Evolutionary conservation across 306 rosid species (phyloP).

Genomic region (Elaeagnus macrophylla): DNA sequence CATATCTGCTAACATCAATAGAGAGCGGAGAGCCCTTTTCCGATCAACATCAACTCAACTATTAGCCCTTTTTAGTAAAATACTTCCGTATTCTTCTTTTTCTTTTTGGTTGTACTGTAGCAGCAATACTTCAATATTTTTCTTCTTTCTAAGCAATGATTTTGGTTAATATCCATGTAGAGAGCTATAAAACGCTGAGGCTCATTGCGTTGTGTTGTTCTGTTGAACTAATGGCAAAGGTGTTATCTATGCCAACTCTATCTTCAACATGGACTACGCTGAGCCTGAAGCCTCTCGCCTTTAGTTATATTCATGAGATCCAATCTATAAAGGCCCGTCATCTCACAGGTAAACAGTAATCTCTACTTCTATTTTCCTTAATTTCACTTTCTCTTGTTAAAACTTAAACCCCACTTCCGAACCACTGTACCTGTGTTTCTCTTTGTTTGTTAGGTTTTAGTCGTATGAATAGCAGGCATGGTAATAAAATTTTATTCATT

Average conservation of each 20-base stretch:
- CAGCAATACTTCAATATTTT: too few relatives aligned
- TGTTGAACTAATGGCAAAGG: conserved; percentile 32
- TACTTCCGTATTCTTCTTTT: too few relatives aligned
- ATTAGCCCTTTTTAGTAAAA: too few relatives aligned
- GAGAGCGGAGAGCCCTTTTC: too few relatives aligned
- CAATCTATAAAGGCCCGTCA: conserved; percentile 14
- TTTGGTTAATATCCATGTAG: too few relatives aligned
- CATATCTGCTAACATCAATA: too few relatives aligned
- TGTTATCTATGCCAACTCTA: conserved; percentile 28
- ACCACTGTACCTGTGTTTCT: not conserved
- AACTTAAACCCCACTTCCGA: conserved; percentile 4
- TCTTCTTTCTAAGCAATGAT: too few relatives aligned
- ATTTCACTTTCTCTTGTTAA: not conserved
- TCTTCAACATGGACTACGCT: conserved; percentile 10
- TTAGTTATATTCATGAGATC: conserved; percentile 15
- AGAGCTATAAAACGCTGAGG: too few relatives aligned
- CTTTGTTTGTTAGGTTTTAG: conserved; percentile 18
- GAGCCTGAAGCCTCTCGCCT: conserved; percentile 30
- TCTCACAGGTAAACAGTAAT: conserved; percentile 31
- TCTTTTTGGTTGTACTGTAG: too few relatives aligned
- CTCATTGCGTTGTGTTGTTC: not conserved
- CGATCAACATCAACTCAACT: too few relatives aligned
- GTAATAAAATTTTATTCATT: conserved; percentile 22
- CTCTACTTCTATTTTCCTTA: conserved; percentile 9
- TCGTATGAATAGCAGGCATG: conserved; percentile 16